Evolutionary conservation across 2,329 filamentous ascomycete species (phyloP), one percentile per base, ranked within the genome.

Genomic region (Xylariaceae sp.): DNA sequence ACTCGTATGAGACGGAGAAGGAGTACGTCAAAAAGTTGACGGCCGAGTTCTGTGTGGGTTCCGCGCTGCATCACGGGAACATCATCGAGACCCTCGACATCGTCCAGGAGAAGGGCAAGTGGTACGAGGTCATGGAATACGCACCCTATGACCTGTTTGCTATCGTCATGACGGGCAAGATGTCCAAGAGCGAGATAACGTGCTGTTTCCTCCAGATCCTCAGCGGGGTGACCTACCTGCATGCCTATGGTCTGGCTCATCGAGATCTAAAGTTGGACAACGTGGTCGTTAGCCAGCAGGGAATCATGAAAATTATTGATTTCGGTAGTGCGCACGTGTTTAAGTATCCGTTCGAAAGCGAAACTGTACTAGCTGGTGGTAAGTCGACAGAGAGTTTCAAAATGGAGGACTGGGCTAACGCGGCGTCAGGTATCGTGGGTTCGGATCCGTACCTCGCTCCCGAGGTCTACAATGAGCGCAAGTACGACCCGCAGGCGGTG

Each of bases 121-220:
- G 92, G 87, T 98, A 88, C 52, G 90, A 96, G 54, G 92, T 98
- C 26, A 98, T 98, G 92, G 92, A 98, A 56, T 98, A 94, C 53
- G 92, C 89, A 9, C 92, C 92, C 0, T 98, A 72, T 53, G 92
- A 98, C 57, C 72, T 98, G 19, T 98, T 98, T 56, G 92, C 92
- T 10, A 94, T 93, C 44, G 92, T 98, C 46, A 98, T 98, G 92
- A 96, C 92, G 0, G 92, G 92, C 22, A 94, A 88, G 62, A 98
- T 98, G 92, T 77, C 77, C 25, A 79, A 87, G 38, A 83, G 94
- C 48, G 92, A 98, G 58, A 76, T 96, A 39, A 80, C 80, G 3
- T 98, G 92, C 60, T 82, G 81, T 40, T 96, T 94, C 51, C 67
- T 96, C 45, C 92, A 98, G 58, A 95, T 98, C 42, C 64, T 98